Evolutionary conservation across 2,329 filamentous ascomycete genomes (phyloP), one percentile per base, ranked within the genome.

Genomic region (Paraphoma chrysanthemicola): DNA sequence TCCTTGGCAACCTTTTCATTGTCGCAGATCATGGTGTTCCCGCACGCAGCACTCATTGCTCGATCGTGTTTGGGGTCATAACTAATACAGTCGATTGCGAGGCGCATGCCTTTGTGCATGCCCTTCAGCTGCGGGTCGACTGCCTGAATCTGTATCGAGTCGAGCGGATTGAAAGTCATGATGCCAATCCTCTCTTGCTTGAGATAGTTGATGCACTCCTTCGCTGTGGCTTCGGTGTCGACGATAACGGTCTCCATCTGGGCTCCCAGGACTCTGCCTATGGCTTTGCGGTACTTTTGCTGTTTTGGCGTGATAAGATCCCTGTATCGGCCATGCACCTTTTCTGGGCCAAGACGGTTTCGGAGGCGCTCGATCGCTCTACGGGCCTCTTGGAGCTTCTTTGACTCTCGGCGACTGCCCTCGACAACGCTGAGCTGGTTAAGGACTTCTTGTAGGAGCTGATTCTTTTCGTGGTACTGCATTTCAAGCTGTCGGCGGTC

Each of bases 181-280:
- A 93, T 92, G 6, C 90, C 86, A 51, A 91, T 89, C 53, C 92
- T 88, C 73, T 97, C 92, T 63, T 97, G 92, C 67, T 95, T 95
- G 56, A 99, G 86, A 70, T 97, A 96, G 66, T 95, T 88, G 53
- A 99, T 95, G 75, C 95, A 99, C 67, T 97, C 93, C 56, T 93
- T 89, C 29, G 92, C 95, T 1, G 91, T 95, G 79, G 95, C 96
- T 77, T 98, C 93, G 1, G 92, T 94, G 68, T 99, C 95, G 9
- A 98, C 94, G 47, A 99, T 88, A 43, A 99, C 90, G 0, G 93
- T 91, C 75, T 99, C 94, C 74, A 97, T 97, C 71, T 98, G 91
- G 52, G 92, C 88, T 48, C 95, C 95, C 4, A 99, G 86, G 6
- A 96, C 93, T 18, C 92, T 96, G 68, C 92, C 92, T 61, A 99